Evolutionary conservation across 495 filamentous ascomycete species (phyloP).

Genomic region (Penicillium pancosmium): DNA sequence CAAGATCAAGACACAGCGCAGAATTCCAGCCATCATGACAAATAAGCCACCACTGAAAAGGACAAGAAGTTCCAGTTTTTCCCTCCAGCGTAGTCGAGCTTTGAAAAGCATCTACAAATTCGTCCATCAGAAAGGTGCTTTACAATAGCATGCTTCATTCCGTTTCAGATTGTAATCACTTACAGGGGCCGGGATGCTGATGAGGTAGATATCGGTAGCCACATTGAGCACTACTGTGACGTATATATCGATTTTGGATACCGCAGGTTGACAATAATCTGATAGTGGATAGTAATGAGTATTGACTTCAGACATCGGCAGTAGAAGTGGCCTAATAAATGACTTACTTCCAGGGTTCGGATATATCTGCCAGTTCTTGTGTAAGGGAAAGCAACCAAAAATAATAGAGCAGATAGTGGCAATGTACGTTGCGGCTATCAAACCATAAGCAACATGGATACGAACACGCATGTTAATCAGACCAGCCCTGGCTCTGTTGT

Average conservation of each 20-base stretch:
- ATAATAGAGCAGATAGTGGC: slow-evolving; percentile 56
- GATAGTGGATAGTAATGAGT: neutral
- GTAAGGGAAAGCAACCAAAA: slow-evolving; percentile 54
- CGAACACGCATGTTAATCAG: slow-evolving; percentile 50
- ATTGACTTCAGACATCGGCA: neutral
- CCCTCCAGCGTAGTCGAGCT: slow-evolving; percentile 49
- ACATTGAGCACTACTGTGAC: slow-evolving; percentile 56
- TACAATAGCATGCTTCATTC: neutral
- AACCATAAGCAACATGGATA: slow-evolving; percentile 54
- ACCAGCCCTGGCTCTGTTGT: slow-evolving; percentile 41
- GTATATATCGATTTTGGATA: slow-evolving; percentile 50
- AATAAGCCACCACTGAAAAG: slow-evolving; percentile 63
- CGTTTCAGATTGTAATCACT: slow-evolving; percentile 5
- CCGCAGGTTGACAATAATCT: slow-evolving; percentile 50
- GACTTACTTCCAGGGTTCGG: slow-evolving; percentile 58
- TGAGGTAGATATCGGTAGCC: slow-evolving; percentile 56
- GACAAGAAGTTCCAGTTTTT: slow-evolving; percentile 56
- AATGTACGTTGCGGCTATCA: slow-evolving; percentile 57
- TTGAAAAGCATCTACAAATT: slow-evolving; percentile 53
- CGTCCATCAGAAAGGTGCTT: neutral
- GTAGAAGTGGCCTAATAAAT: neutral
- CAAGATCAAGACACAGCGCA: slow-evolving; percentile 60
- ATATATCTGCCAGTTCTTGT: slow-evolving; percentile 61
- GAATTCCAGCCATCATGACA: slow-evolving; percentile 60
- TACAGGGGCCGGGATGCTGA: slow-evolving; percentile 58